Base-by-base conservation (phyloP, 2,329 filamentous ascomycete species). In the Aciculosporium take region DNA sequence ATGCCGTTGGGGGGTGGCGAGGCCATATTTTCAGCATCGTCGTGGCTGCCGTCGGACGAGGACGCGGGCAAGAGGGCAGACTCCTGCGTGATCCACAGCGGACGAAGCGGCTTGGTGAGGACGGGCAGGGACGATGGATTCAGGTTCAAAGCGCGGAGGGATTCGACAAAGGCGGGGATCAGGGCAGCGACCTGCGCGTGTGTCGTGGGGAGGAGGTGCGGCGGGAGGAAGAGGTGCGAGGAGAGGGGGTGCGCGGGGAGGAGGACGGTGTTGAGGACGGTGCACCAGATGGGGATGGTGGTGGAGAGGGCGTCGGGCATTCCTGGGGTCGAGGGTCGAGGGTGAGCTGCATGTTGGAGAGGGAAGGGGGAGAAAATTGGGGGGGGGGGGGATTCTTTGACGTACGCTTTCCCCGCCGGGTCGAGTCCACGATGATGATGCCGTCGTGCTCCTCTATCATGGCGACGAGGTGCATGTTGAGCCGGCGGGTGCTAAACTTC, bases 291-390 rank as follows among this genome's bases (percentile, higher is more conserved):
- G 2, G 91, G 89, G 21, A 96, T 70, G 0, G 91, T 96, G 60
- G 94, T 95, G 52, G 83, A 86, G 15, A 98, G 71, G 13, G 91
- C 88, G 63, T 98, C 91, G 1, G 91, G 89, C 79, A 96, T 94
- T 51, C 75, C 79, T 81, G 48, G 34, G 8, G 15, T 5, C 44
- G 28, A 33, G 36, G 25, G 21, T 18, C 35, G 23, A 24, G 36
- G 38, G 25, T 18, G 17, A 9, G 21, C 3, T 8, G 4, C 6
- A 18, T 13, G 37, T 15, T n/a, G 24, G 12, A 6, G 15, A n/a
- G 4, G 20, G 13, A 15, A 10, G 12, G 25, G 28, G 9, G 21
- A 13, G 12, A 12, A 13, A 7, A 21, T 7, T 23, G 2, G 33
- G 3, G 7, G 18, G 1, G 33, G 6, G n/a, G 15, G 5, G n/a